phyloP scores from a whole-genome alignment of 352 stramenopile genomes.

The Pythium sp. region DNA sequence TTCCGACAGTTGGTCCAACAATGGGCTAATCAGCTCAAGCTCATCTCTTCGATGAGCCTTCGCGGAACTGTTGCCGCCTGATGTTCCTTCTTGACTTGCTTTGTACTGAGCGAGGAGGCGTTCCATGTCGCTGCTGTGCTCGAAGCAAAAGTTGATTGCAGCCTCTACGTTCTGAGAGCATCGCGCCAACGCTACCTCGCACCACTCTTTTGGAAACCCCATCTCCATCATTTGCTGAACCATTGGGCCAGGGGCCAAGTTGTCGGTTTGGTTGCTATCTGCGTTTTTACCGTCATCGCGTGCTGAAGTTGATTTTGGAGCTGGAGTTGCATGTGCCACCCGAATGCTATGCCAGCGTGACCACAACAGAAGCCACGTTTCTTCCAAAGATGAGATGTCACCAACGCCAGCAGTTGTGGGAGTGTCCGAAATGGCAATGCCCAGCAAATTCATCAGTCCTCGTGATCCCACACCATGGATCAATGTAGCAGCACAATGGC shows the following conservation, averaged over 20 bases:
- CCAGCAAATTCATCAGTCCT: conserved; percentile 64
- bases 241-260: conserved; percentile 51
- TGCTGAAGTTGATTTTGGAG: conserved; percentile 23
- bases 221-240: conserved; percentile 94
- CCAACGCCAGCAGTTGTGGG: conserved; percentile 60
- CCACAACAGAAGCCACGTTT: conserved; percentile 80
- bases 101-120: conserved; percentile 80
- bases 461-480: conserved; percentile 50
- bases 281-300: conserved; percentile 19
- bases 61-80: conserved; percentile 16
- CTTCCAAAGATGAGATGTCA: conserved; percentile 73
- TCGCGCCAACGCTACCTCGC: conserved; percentile 81
- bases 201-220: conserved; percentile 92
- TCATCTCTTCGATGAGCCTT: conserved; percentile 42
- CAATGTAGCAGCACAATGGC: conserved; percentile 59
- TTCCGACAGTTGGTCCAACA: conserved; percentile 87
- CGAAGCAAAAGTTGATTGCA: conserved; percentile 92
- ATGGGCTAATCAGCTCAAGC: conserved; percentile 60
- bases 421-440: conserved; percentile 69
- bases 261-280: conserved; percentile 26
- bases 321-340: conserved; percentile 38
- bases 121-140: conserved; percentile 91
- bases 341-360: conserved; percentile 69
- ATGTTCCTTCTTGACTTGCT: conserved; percentile 39
- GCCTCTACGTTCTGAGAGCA: conserved; percentile 89